Evolutionary conservation across 1,139 yeast genomes (phyloP).

Genomic region (Arxiozyma heterogenica): DNA sequence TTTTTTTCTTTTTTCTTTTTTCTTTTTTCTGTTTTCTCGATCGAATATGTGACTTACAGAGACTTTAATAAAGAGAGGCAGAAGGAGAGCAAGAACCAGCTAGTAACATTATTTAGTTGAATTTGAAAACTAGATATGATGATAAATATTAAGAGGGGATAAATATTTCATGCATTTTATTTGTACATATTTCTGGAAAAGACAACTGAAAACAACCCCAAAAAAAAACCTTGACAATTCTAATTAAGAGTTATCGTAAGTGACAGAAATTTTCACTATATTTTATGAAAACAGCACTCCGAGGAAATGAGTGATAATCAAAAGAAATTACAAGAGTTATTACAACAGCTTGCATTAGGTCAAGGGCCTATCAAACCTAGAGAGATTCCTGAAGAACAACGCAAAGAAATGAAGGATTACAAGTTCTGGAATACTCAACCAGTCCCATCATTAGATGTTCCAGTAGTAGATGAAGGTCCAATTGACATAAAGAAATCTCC

Average conservation of each 20-base stretch:
- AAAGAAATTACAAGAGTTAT: conserved; percentile 27
- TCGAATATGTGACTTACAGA: too few species aligned
- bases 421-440: conserved; percentile 99
- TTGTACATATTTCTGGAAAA: background rate
- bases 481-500: conserved; percentile 61
- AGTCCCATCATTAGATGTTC: conserved; percentile 67
- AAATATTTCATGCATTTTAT: background rate
- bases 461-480: conserved; percentile 67
- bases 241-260: background rate
- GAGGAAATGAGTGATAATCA: conserved; percentile 5
- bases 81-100: background rate
- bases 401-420: conserved; percentile 78
- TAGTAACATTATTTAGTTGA: too few species aligned
- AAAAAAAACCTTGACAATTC: background rate
- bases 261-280: background rate
- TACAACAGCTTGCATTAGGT: conserved; percentile 33
- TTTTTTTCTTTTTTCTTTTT: too few species aligned
- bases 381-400: conserved; percentile 35
- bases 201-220: background rate
- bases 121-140: too few species aligned
- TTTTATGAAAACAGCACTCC: background rate
- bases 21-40: background rate
- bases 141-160: too few species aligned
- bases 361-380: conserved; percentile 37
- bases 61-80: background rate